These are phyloP conservation scores for Glycine tomentella DNA, from an alignment of 306 rosid genomes.

Conservation along the genomic window DNA sequence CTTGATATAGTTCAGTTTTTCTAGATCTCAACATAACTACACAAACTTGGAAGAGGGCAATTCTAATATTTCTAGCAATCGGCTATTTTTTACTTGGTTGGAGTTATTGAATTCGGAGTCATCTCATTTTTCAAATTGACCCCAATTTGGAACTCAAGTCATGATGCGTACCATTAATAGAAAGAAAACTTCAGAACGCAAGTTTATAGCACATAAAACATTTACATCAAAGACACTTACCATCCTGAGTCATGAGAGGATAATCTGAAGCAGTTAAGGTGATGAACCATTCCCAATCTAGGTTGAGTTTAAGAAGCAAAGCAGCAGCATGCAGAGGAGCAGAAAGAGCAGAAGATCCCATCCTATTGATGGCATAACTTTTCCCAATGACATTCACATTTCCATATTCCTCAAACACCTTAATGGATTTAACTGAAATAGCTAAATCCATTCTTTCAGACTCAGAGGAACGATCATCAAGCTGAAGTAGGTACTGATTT, in stretches of 20 bases:
- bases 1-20: neutral
- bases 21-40: conserved; percentile 22
- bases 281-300: conserved; percentile 82
- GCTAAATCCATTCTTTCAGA: conserved; percentile 63
- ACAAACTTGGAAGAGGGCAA: conserved; percentile 24
- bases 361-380: conserved; percentile 60
- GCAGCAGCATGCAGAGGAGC: conserved; percentile 77
- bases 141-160: conserved; percentile 11
- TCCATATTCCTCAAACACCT: conserved; percentile 56
- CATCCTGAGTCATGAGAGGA: conserved; percentile 79
- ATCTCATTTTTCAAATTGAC: conserved; percentile 15
- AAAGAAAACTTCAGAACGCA: conserved; percentile 19
- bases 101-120: neutral
- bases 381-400: conserved; percentile 77
- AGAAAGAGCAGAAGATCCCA: conserved; percentile 77
- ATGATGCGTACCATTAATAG: neutral
- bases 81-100: conserved; percentile 13
- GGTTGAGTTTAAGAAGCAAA: conserved; percentile 68
- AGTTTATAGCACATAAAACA: neutral
- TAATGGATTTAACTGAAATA: conserved; percentile 50
- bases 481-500: conserved; percentile 76
- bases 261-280: conserved; percentile 72
- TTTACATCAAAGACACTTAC: conserved; percentile 46
- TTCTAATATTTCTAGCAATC: conserved; percentile 34
- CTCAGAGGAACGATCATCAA: conserved; percentile 60